Conservation (phyloP, 495 filamentous ascomycete species). For the Staphylotrichum longicolle region DNA sequence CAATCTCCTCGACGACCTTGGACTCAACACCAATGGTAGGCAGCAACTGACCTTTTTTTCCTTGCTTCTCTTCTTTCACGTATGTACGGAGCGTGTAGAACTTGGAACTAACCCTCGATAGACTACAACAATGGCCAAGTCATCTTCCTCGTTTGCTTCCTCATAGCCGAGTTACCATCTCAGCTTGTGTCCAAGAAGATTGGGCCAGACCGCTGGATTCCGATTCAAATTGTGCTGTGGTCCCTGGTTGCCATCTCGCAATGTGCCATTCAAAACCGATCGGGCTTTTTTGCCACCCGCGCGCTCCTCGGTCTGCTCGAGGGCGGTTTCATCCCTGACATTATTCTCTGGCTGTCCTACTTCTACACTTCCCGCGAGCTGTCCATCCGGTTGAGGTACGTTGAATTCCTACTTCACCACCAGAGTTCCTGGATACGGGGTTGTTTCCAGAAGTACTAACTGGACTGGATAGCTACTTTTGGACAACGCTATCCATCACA, state of each 20-base stretch:
- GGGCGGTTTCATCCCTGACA: conserved; percentile 60
- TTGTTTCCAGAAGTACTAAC: neutral
- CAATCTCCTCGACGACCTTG: conserved; percentile 54
- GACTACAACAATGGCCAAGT: conserved; percentile 74
- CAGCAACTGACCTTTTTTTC: too few relatives aligned
- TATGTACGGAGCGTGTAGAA: neutral
- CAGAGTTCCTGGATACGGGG: too few relatives aligned
- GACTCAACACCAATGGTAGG: conserved; percentile 51
- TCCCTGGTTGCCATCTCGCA: conserved; percentile 67
- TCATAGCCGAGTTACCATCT: conserved; percentile 70
- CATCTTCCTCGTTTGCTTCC: conserved; percentile 66
- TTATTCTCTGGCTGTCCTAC: conserved; percentile 65
- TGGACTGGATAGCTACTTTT: conserved; percentile 45
- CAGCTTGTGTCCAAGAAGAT: conserved; percentile 69
- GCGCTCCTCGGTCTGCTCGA: conserved; percentile 61
- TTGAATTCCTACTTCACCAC: neutral
- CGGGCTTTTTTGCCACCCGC: conserved; percentile 59
- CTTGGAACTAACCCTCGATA: conserved; percentile 19
- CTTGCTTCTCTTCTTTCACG: too few relatives aligned
- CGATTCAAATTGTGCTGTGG: conserved; percentile 75
- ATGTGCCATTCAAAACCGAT: conserved; percentile 55
- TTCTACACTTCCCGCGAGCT: conserved; percentile 68
- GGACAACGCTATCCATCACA: conserved; percentile 52
- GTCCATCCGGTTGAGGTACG: conserved; percentile 58
- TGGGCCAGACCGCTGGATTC: conserved; percentile 80